These are phyloP conservation scores for Scheffersomyces insectosa DNA, from an alignment of 1,139 yeast species.

Conservation along the genomic window DNA sequence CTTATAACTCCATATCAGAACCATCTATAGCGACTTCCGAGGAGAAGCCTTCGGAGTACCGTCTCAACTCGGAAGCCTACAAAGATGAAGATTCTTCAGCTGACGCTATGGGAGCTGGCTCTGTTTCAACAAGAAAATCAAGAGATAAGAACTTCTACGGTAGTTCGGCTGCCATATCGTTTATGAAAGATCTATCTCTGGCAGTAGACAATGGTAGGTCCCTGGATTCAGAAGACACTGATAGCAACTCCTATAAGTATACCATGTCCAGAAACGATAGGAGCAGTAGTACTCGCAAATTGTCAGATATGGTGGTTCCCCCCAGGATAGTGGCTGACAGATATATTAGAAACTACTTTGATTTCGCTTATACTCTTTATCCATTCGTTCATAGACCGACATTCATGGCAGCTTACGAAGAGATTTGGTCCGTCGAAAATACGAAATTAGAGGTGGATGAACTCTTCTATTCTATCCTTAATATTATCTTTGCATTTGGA, in stretches of 20 bases:
- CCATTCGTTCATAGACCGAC: slow-evolving; percentile 23
- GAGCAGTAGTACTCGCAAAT: slow-evolving; percentile 1
- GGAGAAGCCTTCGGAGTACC: neutral
- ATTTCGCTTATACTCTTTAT: slow-evolving; percentile 14
- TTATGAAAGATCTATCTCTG: neutral
- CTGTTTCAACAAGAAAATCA: neutral
- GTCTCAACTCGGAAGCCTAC: neutral
- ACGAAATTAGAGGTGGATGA: slow-evolving; percentile 8
- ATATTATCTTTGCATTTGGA: slow-evolving; percentile 13
- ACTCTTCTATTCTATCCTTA: slow-evolving; percentile 11
- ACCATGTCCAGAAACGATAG: slow-evolving; percentile 8
- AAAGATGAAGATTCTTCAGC: neutral
- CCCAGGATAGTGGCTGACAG: slow-evolving; percentile 10
- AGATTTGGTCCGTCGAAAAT: slow-evolving; percentile 11
- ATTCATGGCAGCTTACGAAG: slow-evolving; percentile 21
- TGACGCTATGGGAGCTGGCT: neutral
- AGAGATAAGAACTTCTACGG: slow-evolving; percentile 1
- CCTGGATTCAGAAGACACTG: neutral
- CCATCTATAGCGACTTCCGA: neutral
- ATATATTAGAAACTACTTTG: slow-evolving; percentile 12
- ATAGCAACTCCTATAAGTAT: slow-evolving; percentile 1
- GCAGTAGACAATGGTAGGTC: neutral
- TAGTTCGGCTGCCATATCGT: neutral
- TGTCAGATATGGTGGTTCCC: slow-evolving; percentile 10
- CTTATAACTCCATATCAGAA: neutral